phyloP scores from a whole-genome alignment of 768 basidiomycete genomes.

The Rhodosporidiobolus odoratus region DNA sequence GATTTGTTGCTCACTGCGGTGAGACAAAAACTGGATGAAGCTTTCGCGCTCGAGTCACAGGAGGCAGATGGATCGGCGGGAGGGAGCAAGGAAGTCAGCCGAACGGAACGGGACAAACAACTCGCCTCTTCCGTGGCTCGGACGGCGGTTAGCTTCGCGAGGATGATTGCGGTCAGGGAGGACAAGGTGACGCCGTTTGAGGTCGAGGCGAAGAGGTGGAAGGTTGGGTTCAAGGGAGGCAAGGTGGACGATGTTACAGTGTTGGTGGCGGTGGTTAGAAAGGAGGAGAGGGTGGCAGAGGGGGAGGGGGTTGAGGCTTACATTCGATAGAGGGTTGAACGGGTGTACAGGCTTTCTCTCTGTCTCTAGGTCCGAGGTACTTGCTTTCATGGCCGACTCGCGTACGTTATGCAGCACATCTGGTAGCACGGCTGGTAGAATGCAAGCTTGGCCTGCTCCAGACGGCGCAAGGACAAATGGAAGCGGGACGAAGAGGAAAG shows the following conservation, averaged over 20 bases:
- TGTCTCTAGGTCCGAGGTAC: no score
- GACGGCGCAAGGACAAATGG: no score
- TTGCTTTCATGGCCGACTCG: no score
- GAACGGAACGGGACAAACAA: not conserved
- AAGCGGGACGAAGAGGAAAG: no score
- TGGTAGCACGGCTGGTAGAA: no score
- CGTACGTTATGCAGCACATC: no score
- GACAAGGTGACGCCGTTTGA: slow-evolving; percentile 40
- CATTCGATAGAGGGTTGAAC: no score
- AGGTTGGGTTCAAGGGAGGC: slow-evolving; percentile 31
- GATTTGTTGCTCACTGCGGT: slow-evolving; percentile 8
- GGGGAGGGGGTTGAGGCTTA: not conserved
- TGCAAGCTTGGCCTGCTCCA: no score
- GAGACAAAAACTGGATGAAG: not conserved
- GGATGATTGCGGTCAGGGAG: slow-evolving; percentile 28
- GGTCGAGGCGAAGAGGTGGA: slow-evolving; percentile 33
- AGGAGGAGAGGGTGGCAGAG: not conserved
- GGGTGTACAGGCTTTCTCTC: not conserved
- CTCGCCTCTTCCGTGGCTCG: slow-evolving; percentile 24
- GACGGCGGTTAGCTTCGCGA: slow-evolving; percentile 34
- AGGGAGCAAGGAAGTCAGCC: not conserved
- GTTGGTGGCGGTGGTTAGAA: slow-evolving; percentile 19
- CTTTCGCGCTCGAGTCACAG: not conserved
- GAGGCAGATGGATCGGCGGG: not conserved
- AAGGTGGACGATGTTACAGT: slow-evolving; percentile 40